phyloP scores from a whole-genome alignment of 352 stramenopile genomes.

The Thalassiosira hispida region DNA sequence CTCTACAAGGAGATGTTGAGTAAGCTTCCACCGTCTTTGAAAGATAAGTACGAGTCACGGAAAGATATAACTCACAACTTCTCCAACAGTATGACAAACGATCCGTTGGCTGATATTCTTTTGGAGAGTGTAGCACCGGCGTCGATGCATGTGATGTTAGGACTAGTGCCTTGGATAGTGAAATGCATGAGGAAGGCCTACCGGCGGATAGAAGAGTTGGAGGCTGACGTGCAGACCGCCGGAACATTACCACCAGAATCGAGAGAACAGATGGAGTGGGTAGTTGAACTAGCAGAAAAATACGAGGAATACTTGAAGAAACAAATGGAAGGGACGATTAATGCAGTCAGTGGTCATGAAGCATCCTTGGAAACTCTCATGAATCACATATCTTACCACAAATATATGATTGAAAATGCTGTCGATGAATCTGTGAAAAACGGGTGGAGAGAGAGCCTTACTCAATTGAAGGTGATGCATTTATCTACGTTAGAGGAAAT shows the following conservation, averaged over 20 bases:
- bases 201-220: too few species aligned
- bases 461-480: too few species aligned
- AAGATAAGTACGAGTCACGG: too few species aligned
- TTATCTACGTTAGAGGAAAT: too few species aligned
- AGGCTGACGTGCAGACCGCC: too few species aligned
- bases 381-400: background rate
- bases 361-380: background rate
- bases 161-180: background rate
- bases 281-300: background rate
- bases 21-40: background rate
- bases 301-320: background rate
- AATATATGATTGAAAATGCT: background rate
- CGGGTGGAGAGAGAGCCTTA: too few species aligned
- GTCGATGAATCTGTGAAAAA: too few species aligned
- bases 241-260: too few species aligned
- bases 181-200: too few species aligned
- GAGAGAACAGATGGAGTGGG: background rate
- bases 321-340: background rate
- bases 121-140: background rate
- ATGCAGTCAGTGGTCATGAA: background rate
- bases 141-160: constrained; percentile 7
- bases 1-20: too few species aligned
- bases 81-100: background rate
- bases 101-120: background rate
- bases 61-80: too few species aligned